Percentiles rank a stretch among this genome's conserved stretches.
phyloP scores from a whole-genome alignment of 2,329 filamentous ascomycete genomes.

The Septoria petroselini region DNA sequence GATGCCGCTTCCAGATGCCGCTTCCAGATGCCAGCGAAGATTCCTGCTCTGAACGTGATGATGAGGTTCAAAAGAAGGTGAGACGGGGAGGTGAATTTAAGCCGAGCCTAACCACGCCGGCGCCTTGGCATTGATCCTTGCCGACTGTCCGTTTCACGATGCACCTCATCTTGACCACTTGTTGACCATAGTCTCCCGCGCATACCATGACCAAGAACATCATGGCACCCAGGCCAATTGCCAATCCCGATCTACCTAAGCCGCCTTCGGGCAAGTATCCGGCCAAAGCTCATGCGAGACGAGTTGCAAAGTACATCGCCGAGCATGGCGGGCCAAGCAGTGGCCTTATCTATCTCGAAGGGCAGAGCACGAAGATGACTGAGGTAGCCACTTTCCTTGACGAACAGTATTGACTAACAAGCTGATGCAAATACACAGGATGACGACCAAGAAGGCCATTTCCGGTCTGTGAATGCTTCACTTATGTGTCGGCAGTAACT shows the following conservation, averaged over 20 bases:
- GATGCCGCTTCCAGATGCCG: not conserved
- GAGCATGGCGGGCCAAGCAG: slow-evolving; percentile 60
- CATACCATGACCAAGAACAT: slow-evolving; percentile 24
- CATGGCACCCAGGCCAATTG: slow-evolving; percentile 32
- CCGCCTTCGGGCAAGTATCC: slow-evolving; percentile 61
- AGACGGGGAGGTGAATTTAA: not conserved
- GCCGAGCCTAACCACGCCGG: slow-evolving; percentile 12
- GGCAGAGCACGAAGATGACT: slow-evolving; percentile 72
- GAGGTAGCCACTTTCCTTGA: slow-evolving; percentile 49
- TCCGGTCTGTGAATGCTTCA: slow-evolving; percentile 40
- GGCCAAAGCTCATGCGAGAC: slow-evolving; percentile 79
- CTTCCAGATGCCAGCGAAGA: no score
- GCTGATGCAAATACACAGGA: slow-evolving; percentile 50
- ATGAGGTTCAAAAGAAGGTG: not conserved
- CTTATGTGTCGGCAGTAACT: slow-evolving; percentile 40
- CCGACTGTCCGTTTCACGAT: not conserved
- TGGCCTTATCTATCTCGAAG: slow-evolving; percentile 85
- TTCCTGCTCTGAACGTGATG: not conserved
- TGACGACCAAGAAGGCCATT: slow-evolving; percentile 77
- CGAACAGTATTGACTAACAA: not conserved
- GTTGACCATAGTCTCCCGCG: not conserved
- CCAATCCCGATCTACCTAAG: slow-evolving; percentile 37
- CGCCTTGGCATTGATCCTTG: not conserved
- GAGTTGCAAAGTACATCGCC: slow-evolving; percentile 76
- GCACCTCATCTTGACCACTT: slow-evolving; percentile 1